Percentiles rank a stretch among this genome's conserved stretches.
phyloP scores from a whole-genome alignment of 2,329 filamentous ascomycete genomes.

The Xylaria hypoxylon region DNA sequence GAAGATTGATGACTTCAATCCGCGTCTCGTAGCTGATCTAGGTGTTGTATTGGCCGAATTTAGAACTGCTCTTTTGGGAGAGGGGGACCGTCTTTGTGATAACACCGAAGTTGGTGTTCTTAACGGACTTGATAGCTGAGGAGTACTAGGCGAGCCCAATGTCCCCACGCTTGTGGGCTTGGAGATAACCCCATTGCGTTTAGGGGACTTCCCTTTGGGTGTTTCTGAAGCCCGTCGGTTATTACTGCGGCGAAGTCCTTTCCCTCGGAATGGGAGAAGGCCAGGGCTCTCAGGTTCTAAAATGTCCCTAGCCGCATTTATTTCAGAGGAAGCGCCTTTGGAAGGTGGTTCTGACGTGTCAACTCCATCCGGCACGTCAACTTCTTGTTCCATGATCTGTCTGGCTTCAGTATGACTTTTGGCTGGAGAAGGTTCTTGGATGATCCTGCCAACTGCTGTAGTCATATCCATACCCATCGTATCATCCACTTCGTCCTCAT shows the following conservation, averaged over 20 bases:
- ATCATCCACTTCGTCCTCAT: constrained; percentile 51
- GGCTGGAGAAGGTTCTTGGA: constrained; percentile 56
- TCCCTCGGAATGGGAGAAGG: constrained; percentile 64
- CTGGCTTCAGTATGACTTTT: constrained; percentile 63
- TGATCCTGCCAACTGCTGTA: constrained; percentile 70
- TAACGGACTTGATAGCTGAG: constrained; percentile 59
- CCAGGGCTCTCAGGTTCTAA: constrained; percentile 67
- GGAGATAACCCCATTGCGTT: constrained; percentile 40
- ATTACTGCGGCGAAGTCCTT: constrained; percentile 62
- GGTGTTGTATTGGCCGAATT: constrained; percentile 39
- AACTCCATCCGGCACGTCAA: constrained; percentile 60
- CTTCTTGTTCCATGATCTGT: constrained; percentile 69
- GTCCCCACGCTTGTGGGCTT: constrained; percentile 47
- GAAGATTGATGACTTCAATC: constrained; percentile 54
- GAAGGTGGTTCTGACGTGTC: constrained; percentile 56
- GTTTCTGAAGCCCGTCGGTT: constrained; percentile 57
- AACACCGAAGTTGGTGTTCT: constrained; percentile 63
- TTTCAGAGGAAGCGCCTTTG: constrained; percentile 48
- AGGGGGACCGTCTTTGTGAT: constrained; percentile 58
- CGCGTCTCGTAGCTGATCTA: constrained; percentile 41
- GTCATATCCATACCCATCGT: constrained; percentile 78
- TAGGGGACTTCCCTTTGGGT: constrained; percentile 51
- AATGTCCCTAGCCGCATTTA: constrained; percentile 54
- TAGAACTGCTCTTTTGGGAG: constrained; percentile 59
- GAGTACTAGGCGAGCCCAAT: constrained; percentile 57